Evolutionary conservation across 331 rosid species (phyloP), one percentile per base, ranked within the genome.

Genomic region (Telfairia occidentalis): DNA sequence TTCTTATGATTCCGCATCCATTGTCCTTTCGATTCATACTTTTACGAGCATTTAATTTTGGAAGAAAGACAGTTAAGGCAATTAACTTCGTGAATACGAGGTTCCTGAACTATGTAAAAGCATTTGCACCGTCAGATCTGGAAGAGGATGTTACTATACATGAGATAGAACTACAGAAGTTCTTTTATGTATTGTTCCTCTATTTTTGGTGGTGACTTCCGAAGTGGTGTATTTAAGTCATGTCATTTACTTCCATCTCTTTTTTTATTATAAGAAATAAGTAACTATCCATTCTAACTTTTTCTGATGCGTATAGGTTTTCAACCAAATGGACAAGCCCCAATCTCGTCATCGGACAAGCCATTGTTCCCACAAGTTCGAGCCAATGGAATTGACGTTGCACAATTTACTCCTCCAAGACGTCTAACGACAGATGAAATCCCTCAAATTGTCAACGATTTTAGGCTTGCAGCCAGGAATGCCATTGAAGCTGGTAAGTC

Each of bases 401-500:
- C n/a, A 0, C 15, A 74, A 0, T 85, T 76, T 76, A 66, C 90
- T 0, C 83, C 88, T 21, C 90, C 95, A 0, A 83, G 92, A 71
- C 55, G 79, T 55, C 7, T 86, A 23, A 53, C 67, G 42, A 73
- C 77, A 5, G 85, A 84, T 24, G 90, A 86, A 78, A 82, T 86
- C 34, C 83, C 90, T 29, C 75, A 71, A 12, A 67, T 84, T 9
- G 80, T 86, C 34, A n/a, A 84, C 32, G 84, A 86, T 40, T 86
- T 86, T 40, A 82, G 86, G 59, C 77, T 82, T 7, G 87, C 86
- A 4, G 96, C 94, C 53, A 88, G 84, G 37, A 87, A 90, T 76
- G 94, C 90, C 37, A 82, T 86, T 0, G 85, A 84, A 85, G 97
- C 97, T 40, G 95, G 97, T 90, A 74, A 71, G 24, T 63, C 54